These are phyloP conservation scores for Erythrobasidium yunnanense DNA, from an alignment of 768 basidiomycete species.

Conservation along the genomic window DNA sequence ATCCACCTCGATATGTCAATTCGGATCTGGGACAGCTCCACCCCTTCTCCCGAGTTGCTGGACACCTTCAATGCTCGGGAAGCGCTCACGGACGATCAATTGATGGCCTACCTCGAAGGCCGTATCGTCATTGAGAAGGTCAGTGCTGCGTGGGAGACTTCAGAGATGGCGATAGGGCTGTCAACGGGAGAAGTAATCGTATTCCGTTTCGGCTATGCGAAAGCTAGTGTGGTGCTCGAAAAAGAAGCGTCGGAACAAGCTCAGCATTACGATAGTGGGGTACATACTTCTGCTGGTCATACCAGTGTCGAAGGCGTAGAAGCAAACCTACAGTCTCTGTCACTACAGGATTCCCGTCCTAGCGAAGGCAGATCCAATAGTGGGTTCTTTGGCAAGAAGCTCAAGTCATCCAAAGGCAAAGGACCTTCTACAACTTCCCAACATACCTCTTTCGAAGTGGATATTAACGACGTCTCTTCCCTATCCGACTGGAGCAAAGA, in stretches of 20 bases:
- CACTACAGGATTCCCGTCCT: no score
- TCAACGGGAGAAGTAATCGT: conserved; percentile 43
- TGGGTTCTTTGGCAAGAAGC: background rate
- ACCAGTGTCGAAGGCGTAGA: no score
- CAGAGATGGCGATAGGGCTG: conserved; percentile 43
- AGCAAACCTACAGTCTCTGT: no score
- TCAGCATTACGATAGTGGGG: background rate
- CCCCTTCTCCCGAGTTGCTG: conserved; percentile 49
- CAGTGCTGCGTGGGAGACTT: conserved; percentile 41
- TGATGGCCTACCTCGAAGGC: conserved; percentile 5
- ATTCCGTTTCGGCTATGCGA: conserved; percentile 28
- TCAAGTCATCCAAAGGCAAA: no score
- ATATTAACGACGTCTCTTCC: conserved; percentile 46
- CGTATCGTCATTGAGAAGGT: conserved; percentile 39
- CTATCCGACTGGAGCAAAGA: conserved; percentile 49
- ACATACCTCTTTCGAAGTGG: conserved; percentile 38
- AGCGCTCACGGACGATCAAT: conserved; percentile 9
- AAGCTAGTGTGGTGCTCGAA: background rate
- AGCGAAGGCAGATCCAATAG: no score
- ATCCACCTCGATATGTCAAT: conserved; percentile 55
- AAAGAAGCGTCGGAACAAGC: background rate
- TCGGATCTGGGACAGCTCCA: conserved; percentile 64
- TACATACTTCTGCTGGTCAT: no score
- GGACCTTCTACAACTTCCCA: no score
- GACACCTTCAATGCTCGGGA: conserved; percentile 12